Conservation (phyloP, 2,329 filamentous ascomycete genomes). For the Pseudogymnoascus verrucosus region DNA sequence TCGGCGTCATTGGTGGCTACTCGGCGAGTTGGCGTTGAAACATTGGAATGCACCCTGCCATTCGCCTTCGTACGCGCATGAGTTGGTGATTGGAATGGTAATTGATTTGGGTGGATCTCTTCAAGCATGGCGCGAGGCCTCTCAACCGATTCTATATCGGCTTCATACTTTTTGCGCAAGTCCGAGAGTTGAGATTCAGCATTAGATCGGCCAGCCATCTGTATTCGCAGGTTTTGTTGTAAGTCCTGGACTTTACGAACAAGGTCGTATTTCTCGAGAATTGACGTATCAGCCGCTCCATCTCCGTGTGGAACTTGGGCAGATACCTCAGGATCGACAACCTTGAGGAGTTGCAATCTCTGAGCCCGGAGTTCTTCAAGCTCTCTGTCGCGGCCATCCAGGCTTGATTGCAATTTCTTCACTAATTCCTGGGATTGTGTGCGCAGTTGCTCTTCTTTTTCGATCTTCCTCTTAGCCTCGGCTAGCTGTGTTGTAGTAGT, state of each 20-base stretch:
- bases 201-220: slow-evolving; percentile 70
- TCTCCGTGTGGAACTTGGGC: slow-evolving; percentile 45
- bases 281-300: slow-evolving; percentile 40
- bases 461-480: slow-evolving; percentile 80
- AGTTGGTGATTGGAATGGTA: slow-evolving; percentile 67
- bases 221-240: slow-evolving; percentile 80
- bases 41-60: slow-evolving; percentile 58
- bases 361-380: slow-evolving; percentile 72
- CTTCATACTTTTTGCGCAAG: slow-evolving; percentile 64
- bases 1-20: slow-evolving; percentile 56
- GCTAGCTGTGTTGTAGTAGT: slow-evolving; percentile 74
- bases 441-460: slow-evolving; percentile 81
- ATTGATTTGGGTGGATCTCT: slow-evolving; percentile 80
- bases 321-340: slow-evolving; percentile 66
- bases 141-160: slow-evolving; percentile 57
- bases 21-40: slow-evolving; percentile 69
- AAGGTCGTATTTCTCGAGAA: slow-evolving; percentile 69
- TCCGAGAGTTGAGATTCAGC: slow-evolving; percentile 78
- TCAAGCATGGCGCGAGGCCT: slow-evolving; percentile 67
- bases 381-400: slow-evolving; percentile 76
- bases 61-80: slow-evolving; percentile 50
- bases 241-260: slow-evolving; percentile 79
- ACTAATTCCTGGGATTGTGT: slow-evolving; percentile 79
- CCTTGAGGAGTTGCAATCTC: slow-evolving; percentile 72
- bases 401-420: slow-evolving; percentile 66